These are phyloP conservation scores for Pyrenochaeta sp. DNA, from an alignment of 2,329 filamentous ascomycete species.

Conservation along the genomic window DNA sequence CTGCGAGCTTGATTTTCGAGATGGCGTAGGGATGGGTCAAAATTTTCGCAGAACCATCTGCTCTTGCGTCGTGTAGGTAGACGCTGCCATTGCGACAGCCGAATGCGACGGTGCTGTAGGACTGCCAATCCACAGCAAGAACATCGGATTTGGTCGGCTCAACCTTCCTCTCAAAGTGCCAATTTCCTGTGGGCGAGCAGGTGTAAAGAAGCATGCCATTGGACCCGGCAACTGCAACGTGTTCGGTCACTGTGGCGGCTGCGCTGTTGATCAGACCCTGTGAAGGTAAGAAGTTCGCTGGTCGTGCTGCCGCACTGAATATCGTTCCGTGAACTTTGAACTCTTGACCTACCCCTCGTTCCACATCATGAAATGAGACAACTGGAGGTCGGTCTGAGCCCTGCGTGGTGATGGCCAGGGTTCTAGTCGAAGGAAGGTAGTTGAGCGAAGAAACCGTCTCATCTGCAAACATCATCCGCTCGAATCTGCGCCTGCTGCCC, in stretches of 20 bases:
- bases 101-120: slow-evolving; percentile 34
- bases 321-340: slow-evolving; percentile 38
- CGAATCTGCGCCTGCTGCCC: slow-evolving; percentile 13
- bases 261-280: slow-evolving; percentile 16
- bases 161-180: slow-evolving; percentile 18
- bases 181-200: slow-evolving; percentile 25
- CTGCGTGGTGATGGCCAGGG: slow-evolving; percentile 38
- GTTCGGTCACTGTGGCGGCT: slow-evolving; percentile 30
- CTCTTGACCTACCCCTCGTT: slow-evolving; percentile 34
- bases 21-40: slow-evolving; percentile 36
- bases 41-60: slow-evolving; percentile 28
- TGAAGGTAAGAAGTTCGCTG: slow-evolving; percentile 18
- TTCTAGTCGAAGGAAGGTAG: slow-evolving; percentile 36
- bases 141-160: slow-evolving; percentile 34
- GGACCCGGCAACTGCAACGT: slow-evolving; percentile 43
- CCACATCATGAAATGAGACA: slow-evolving; percentile 36
- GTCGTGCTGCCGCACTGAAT: slow-evolving; percentile 36
- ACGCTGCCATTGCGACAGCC: slow-evolving; percentile 46
- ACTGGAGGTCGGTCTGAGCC: slow-evolving; percentile 38
- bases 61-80: slow-evolving; percentile 41
- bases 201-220: slow-evolving; percentile 33
- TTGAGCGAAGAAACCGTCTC: slow-evolving; percentile 38
- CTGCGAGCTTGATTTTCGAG: slow-evolving; percentile 30
- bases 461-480: slow-evolving; percentile 31
- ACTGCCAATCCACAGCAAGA: slow-evolving; percentile 45